A percentile compares a stretch with the other conserved stretches of the same genome.
Evolutionary conservation across 768 basidiomycete species (phyloP).

Genomic region (Trametes cubensis): DNA sequence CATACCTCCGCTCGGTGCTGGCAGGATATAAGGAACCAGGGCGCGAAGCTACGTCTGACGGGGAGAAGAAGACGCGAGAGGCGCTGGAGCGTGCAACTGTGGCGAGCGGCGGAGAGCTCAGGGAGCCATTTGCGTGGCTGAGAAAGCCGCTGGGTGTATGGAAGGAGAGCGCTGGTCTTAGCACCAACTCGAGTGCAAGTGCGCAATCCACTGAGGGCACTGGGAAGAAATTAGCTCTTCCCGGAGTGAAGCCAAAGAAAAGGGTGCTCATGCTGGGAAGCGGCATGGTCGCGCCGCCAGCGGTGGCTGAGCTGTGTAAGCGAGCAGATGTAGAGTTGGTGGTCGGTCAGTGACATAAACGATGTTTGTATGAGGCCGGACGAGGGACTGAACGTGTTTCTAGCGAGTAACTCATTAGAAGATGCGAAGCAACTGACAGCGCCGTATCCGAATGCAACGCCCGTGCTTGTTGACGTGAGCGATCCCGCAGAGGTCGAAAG

Average conservation of each 20-base stretch:
- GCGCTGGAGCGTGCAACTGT: constrained; percentile 76
- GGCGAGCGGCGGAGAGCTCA: constrained; percentile 58
- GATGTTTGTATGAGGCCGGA: neutral
- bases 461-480: constrained; percentile 61
- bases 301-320: constrained; percentile 71
- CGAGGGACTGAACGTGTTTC: neutral
- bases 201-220: neutral
- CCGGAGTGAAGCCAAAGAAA: constrained; percentile 46
- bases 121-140: constrained; percentile 60
- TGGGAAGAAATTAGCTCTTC: neutral
- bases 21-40: constrained; percentile 38
- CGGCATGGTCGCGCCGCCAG: constrained; percentile 95
- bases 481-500: constrained; percentile 47
- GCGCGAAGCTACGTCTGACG: constrained; percentile 7
- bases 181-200: neutral
- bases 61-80: constrained; percentile 35
- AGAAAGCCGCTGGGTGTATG: constrained; percentile 51
- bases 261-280: constrained; percentile 83
- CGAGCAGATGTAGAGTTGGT: constrained; percentile 66
- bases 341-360: constrained; percentile 61
- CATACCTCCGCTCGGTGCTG: constrained; percentile 67
- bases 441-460: constrained; percentile 53
- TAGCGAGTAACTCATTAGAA: constrained; percentile 71
- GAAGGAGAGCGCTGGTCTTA: constrained; percentile 24
- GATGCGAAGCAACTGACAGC: constrained; percentile 58